A percentile compares a stretch with the other conserved stretches of the same genome.
Conservation (phyloP, 805 yeast species). For the Cyberlindnera xishuangbannaensis region DNA sequence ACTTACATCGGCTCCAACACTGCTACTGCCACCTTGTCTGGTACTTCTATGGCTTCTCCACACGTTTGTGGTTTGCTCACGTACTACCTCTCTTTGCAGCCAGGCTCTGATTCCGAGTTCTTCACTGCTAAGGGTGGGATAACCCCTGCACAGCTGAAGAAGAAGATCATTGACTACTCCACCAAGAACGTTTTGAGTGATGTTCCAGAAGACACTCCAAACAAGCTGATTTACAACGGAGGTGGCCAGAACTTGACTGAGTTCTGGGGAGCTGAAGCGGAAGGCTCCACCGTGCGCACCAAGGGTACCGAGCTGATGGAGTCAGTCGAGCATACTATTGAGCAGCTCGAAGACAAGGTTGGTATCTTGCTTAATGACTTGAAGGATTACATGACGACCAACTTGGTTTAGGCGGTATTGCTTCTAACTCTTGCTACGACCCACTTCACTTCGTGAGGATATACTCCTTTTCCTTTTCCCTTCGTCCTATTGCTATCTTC, state of each 20-base stretch:
- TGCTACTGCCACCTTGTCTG: constrained; percentile 80
- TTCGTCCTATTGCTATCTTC: not conserved
- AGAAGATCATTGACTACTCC: constrained; percentile 64
- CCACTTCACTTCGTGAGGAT: not conserved
- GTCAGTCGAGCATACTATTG: constrained; percentile 17
- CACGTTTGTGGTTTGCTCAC: constrained; percentile 90
- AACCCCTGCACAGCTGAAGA: constrained; percentile 71
- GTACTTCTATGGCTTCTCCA: constrained; percentile 98
- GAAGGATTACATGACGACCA: constrained; percentile 15
- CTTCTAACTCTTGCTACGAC: not conserved
- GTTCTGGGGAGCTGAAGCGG: constrained; percentile 22
- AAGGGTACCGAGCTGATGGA: constrained; percentile 8
- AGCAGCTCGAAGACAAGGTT: constrained; percentile 19
- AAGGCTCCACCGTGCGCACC: constrained; percentile 9
- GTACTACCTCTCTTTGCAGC: constrained; percentile 83
- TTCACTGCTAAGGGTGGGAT: constrained; percentile 46
- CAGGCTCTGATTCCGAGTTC: constrained; percentile 62
- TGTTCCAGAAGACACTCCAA: constrained; percentile 71
- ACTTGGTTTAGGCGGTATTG: constrained; percentile 5
- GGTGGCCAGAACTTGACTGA: constrained; percentile 58
- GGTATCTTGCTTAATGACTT: constrained; percentile 12
- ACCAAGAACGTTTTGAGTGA: constrained; percentile 54
- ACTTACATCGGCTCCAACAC: constrained; percentile 73
- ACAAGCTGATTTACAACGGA: constrained; percentile 73
- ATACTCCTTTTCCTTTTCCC: too few relatives aligned